Base-by-base conservation (phyloP, 768 basidiomycete species). In the Boletus insuetus region DNA sequence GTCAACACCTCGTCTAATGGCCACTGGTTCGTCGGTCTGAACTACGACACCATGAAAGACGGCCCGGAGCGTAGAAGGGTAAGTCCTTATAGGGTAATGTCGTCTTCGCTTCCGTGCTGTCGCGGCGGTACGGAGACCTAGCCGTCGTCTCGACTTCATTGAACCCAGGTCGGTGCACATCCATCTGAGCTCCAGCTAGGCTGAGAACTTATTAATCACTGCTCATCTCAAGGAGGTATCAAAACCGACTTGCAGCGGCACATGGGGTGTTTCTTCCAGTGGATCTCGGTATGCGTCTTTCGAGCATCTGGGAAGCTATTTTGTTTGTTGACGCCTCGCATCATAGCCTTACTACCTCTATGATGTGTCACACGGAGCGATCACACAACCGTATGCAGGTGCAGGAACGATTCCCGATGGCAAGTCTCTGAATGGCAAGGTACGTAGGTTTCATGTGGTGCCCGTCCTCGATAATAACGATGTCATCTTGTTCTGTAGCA, bases 91-190 rank as follows among this genome's bases (percentile, higher is more conserved):
- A 81, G 79, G 82, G 70, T 11, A 77, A 79, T 46, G 66, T 79
- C 2, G 70, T 81, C 4, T 63, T 75, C 13, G 69, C 79, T 3
- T 59, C 70, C 20, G 83, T 82, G 62, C 65, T 83, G 22, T 77
- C 76, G 22, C 65, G 78, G 46, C 70, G 78, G 56, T 78, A 79
- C 58, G 75, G 69, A 1, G 76, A 78, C 29, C 59, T 77, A 56
- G 77, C 75, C 9, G 75, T 85, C 50, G 69, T 83, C 0, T 76
- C 76, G 3, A 69, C 71, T 19, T 68, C 76, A 17, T 60, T 82
- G 24, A 73, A 82, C 56, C 81, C 83, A 1, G 34, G 34, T 29
- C 26, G 2, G 26, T 20, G 17, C 10, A 22, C 19, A 24, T 9
- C 9, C 9, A 22, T 20, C 13, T 11, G 11, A 31, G 31, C 44